Evolutionary conservation across 495 filamentous ascomycete species (phyloP).

Genomic region (Clavariopsis aquatica): DNA sequence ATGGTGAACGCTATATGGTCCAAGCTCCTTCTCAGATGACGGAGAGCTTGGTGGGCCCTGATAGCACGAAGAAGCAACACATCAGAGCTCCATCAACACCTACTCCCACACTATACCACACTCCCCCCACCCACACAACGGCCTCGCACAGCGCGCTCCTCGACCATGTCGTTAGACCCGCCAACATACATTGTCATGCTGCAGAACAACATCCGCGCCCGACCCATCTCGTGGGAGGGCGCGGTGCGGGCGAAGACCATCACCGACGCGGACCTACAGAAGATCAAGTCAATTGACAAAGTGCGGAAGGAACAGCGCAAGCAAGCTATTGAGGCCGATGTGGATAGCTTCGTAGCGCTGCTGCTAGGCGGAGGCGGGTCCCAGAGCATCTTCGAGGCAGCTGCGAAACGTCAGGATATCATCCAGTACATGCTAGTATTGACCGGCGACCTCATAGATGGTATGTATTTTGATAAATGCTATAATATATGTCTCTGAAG

Average conservation of each 20-base stretch:
- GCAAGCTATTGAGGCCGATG: slow-evolving; percentile 75
- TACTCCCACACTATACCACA: background rate
- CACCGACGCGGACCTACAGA: slow-evolving; percentile 89
- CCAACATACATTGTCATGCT: slow-evolving; percentile 87
- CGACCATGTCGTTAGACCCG: slow-evolving; percentile 81
- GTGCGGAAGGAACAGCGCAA: slow-evolving; percentile 84
- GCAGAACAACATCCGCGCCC: slow-evolving; percentile 89
- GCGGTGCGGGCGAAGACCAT: slow-evolving; percentile 91
- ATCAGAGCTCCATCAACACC: slow-evolving; percentile 8
- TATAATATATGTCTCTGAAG: background rate
- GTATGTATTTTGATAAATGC: slow-evolving; percentile 49
- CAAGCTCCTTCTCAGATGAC: slow-evolving; percentile 35
- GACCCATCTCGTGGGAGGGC: slow-evolving; percentile 97
- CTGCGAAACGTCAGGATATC: slow-evolving; percentile 78
- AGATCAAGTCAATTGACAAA: slow-evolving; percentile 97
- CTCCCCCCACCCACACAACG: background rate
- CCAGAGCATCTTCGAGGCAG: slow-evolving; percentile 78
- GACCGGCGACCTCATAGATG: slow-evolving; percentile 81
- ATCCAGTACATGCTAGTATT: slow-evolving; percentile 93
- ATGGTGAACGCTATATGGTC: slow-evolving; percentile 14
- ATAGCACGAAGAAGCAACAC: slow-evolving; percentile 31
- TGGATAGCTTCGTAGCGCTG: slow-evolving; percentile 73
- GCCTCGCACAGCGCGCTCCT: background rate
- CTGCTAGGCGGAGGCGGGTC: slow-evolving; percentile 72
- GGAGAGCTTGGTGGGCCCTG: slow-evolving; percentile 20